These are phyloP conservation scores for Coriaria nepalensis DNA, from an alignment of 306 rosid genomes.

Conservation along the genomic window DNA sequence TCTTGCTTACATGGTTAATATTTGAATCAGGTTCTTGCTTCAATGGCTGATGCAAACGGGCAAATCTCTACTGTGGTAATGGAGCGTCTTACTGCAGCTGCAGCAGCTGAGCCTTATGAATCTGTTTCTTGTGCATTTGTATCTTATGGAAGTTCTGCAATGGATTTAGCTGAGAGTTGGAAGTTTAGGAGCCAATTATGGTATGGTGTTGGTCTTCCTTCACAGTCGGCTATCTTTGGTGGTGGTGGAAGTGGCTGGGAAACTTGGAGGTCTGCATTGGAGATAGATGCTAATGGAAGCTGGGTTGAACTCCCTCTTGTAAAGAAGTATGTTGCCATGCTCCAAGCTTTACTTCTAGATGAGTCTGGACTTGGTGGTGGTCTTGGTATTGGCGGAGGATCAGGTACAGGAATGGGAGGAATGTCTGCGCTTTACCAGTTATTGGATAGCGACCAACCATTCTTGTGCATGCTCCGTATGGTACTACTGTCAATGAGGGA, in stretches of 20 bases:
- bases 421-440: slow-evolving; percentile 86
- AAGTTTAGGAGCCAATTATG: slow-evolving; percentile 87
- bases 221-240: slow-evolving; percentile 42
- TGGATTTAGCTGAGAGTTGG: slow-evolving; percentile 88
- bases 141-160: slow-evolving; percentile 78
- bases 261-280: slow-evolving; percentile 65
- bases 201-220: slow-evolving; percentile 91
- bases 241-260: slow-evolving; percentile 95
- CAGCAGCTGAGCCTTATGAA: slow-evolving; percentile 87
- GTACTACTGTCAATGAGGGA: slow-evolving; percentile 95
- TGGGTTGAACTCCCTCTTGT: slow-evolving; percentile 92
- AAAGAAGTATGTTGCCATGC: slow-evolving; percentile 87
- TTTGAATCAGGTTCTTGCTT: slow-evolving; percentile 56
- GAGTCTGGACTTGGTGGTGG: slow-evolving; percentile 97
- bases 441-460: slow-evolving; percentile 98
- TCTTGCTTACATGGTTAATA: slow-evolving; percentile 16
- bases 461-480: slow-evolving; percentile 97
- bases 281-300: slow-evolving; percentile 66
- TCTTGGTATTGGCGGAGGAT: slow-evolving; percentile 97
- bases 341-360: slow-evolving; percentile 81
- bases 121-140: slow-evolving; percentile 90
- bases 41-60: slow-evolving; percentile 92
- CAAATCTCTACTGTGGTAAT: slow-evolving; percentile 59
- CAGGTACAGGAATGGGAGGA: slow-evolving; percentile 99
- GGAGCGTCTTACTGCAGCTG: slow-evolving; percentile 93